Percentiles rank a stretch among this genome's conserved stretches.
These are phyloP conservation scores for Salix suchowensis DNA, from an alignment of 345 rosid genomes.

Conservation along the genomic window DNA sequence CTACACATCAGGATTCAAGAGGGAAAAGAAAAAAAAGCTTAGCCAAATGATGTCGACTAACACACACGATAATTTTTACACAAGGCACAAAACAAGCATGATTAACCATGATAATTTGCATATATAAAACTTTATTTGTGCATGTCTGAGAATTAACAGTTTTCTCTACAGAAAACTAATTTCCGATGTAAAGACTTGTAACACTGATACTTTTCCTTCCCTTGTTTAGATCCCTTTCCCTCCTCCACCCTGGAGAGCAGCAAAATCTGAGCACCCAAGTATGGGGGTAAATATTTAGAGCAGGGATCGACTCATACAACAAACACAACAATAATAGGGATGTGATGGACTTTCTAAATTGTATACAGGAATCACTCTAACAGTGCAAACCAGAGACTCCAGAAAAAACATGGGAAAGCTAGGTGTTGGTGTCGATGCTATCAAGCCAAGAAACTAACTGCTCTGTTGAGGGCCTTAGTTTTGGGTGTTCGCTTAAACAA, in stretches of 20 bases:
- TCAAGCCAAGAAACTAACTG: slow-evolving; percentile 69
- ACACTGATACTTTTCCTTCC: neutral
- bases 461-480: slow-evolving; percentile 69
- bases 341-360: neutral
- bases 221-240: slow-evolving; percentile 11
- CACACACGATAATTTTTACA: neutral
- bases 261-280: slow-evolving; percentile 3
- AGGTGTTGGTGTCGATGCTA: slow-evolving; percentile 17
- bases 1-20: neutral
- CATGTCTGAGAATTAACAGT: slow-evolving; percentile 7
- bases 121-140: slow-evolving; percentile 7
- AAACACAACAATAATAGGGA: neutral
- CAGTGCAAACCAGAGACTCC: slow-evolving; percentile 12
- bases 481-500: slow-evolving; percentile 70
- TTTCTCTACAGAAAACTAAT: slow-evolving; percentile 5
- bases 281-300: slow-evolving; percentile 24
- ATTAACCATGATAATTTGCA: neutral
- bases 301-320: slow-evolving; percentile 7
- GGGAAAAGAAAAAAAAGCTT: too few species aligned
- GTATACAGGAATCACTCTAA: neutral
- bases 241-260: slow-evolving; percentile 11
- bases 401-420: slow-evolving; percentile 11
- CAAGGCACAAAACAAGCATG: neutral
- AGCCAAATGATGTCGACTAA: neutral
- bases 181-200: slow-evolving; percentile 12